Percentiles rank a stretch among this genome's conserved stretches.
Conservation (phyloP, 2,329 filamentous ascomycete species). For the Cercospora zeina region DNA sequence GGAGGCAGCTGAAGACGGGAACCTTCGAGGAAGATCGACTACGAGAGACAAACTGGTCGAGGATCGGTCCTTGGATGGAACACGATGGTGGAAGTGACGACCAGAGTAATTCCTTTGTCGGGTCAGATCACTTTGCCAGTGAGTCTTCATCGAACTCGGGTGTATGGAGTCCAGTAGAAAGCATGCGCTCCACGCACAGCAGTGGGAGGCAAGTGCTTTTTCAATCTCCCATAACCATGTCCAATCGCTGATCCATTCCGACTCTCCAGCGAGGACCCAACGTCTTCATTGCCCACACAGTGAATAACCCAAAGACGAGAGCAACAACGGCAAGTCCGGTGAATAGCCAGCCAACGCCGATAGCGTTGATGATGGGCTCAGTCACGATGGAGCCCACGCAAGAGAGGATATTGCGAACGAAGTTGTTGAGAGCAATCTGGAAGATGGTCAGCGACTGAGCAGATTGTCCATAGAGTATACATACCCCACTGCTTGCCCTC, state of each 20-base stretch:
- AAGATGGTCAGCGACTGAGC: neutral
- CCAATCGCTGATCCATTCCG: conserved; percentile 37
- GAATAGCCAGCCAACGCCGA: conserved; percentile 76
- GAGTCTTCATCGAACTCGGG: neutral
- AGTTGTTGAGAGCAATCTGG: conserved; percentile 74
- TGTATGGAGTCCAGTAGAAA: neutral
- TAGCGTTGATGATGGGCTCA: conserved; percentile 67
- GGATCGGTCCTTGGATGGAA: neutral
- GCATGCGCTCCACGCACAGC: neutral
- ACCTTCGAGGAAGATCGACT: neutral
- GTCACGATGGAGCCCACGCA: conserved; percentile 70
- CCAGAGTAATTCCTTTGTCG: neutral
- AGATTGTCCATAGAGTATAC: neutral
- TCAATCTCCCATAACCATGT: conserved; percentile 27
- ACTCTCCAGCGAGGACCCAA: conserved; percentile 39
- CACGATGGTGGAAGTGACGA: neutral
- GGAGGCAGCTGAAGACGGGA: conserved; percentile 10
- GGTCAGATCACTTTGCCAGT: neutral
- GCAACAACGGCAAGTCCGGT: conserved; percentile 52
- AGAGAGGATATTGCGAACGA: conserved; percentile 74
- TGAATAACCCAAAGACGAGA: conserved; percentile 32
- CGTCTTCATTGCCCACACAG: conserved; percentile 41
- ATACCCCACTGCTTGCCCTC: conserved; percentile 62
- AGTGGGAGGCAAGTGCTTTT: neutral
- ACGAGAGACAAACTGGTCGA: neutral